A percentile compares a stretch with the other conserved stretches of the same genome.
These are phyloP conservation scores for Domatiomyces catenatus DNA, from an alignment of 2,329 filamentous ascomycete species.

Conservation along the genomic window DNA sequence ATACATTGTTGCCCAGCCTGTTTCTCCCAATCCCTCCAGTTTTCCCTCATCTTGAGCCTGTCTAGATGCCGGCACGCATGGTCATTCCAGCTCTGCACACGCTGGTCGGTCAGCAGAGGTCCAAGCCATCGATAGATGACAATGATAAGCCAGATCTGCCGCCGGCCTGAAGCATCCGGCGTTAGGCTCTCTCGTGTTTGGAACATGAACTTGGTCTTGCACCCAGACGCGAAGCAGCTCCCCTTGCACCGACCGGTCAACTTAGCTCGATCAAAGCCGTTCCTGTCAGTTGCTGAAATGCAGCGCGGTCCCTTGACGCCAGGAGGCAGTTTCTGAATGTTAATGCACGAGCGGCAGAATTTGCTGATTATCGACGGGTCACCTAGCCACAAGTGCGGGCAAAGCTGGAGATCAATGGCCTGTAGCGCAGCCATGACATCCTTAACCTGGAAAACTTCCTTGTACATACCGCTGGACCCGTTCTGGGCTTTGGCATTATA, in stretches of 20 bases:
- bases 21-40: conserved; percentile 14
- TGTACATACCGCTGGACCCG: conserved; percentile 15
- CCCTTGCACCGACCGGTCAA: conserved; percentile 14
- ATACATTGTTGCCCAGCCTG: conserved; percentile 10
- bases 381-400: conserved; percentile 14
- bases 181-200: conserved; percentile 15
- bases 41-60: conserved; percentile 13
- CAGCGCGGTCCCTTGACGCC: conserved; percentile 15
- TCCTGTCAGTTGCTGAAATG: conserved; percentile 13
- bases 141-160: conserved; percentile 17
- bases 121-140: conserved; percentile 18
- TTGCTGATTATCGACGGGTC: conserved; percentile 17
- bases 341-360: conserved; percentile 17
- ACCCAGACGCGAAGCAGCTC: conserved; percentile 14
- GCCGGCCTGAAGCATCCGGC: conserved; percentile 15
- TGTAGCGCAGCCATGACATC: conserved; percentile 14
- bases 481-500: conserved; percentile 12
- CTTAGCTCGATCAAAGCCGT: conserved; percentile 9
- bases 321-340: conserved; percentile 15
- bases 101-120: conserved; percentile 9
- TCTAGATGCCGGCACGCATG: conserved; percentile 13
- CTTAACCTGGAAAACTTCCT: conserved; percentile 16
- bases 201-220: conserved; percentile 18
- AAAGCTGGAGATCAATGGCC: conserved; percentile 15
- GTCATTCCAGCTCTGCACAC: conserved; percentile 10